These are phyloP conservation scores for Plasmodium berghei DNA, from an alignment of 169 alveolate genomes.

Conservation along the genomic window DNA sequence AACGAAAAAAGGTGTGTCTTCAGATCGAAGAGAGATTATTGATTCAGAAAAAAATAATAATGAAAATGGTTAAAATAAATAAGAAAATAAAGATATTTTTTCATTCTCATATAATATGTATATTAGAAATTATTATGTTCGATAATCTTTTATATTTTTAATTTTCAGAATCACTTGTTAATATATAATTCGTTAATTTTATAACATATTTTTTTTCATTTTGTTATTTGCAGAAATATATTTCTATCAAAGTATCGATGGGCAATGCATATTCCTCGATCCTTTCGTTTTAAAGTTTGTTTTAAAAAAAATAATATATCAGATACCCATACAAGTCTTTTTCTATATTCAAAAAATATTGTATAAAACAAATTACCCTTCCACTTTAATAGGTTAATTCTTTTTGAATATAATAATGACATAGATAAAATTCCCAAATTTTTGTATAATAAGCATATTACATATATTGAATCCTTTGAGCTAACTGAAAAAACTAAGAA, in stretches of 20 bases:
- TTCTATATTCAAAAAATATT: not conserved
- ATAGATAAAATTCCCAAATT: conserved; percentile 56
- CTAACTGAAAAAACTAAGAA: conserved; percentile 48
- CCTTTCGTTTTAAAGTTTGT: conserved; percentile 58
- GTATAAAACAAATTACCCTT: not conserved
- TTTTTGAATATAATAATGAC: conserved; percentile 44
- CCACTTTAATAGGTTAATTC: conserved; percentile 19
- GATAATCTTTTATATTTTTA: too few relatives aligned
- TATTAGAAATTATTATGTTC: too few relatives aligned
- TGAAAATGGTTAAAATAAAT: not conserved
- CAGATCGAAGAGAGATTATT: not conserved
- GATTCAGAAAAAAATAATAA: conserved; percentile 6
- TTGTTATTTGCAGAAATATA: conserved; percentile 25
- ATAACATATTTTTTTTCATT: too few relatives aligned
- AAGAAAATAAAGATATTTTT: too few relatives aligned
- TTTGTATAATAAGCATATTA: conserved; percentile 41
- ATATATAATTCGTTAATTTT: too few relatives aligned
- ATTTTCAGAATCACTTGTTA: too few relatives aligned
- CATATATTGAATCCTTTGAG: conserved; percentile 60
- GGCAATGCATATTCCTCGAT: conserved; percentile 65
- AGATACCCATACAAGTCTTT: not conserved
- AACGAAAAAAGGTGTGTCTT: not conserved
- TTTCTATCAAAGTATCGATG: conserved; percentile 66
- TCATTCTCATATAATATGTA: too few relatives aligned
- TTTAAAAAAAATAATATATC: too few relatives aligned